Base-by-base conservation (phyloP, 1,284 basidiomycete genomes). In the Cutaneotrichosporon cavernicola region DNA sequence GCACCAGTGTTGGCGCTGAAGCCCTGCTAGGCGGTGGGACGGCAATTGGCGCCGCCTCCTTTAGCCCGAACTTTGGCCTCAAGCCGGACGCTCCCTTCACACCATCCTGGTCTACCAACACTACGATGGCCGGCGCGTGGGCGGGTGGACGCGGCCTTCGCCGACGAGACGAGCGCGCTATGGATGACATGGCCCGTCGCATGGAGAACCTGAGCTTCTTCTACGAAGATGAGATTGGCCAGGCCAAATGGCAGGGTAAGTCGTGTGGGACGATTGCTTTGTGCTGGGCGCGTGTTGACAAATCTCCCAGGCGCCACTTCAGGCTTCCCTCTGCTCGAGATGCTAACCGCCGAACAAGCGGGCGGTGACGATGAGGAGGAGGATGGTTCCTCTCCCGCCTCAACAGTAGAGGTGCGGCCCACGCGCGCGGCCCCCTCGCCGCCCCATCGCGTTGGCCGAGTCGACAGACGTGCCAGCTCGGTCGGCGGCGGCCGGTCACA, bases 321-420 rank as follows among this genome's bases (percentile, higher is more conserved):
- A 2, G 91, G 92, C 16, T 84, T 94, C 2, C 92, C 92, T 2
- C 84, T 94, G 14, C 85, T 94, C 34, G 90, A 93, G 73, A 80
- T 91, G 9, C 82, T 95, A 32, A 80, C 80, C 1, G 74, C 76
- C 9, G 85, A 91, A 26, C 90, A 91, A 55, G 49, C 47, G 16
- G 70, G 70, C 18, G 59, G 52, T 8, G 65, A 57, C 7, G 22
- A 62, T 53, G 46, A 63, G 50, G 21, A 60, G 50, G 58, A 60
- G 36, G 58, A 60, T 22, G 30, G 32, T 4, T 38, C 36, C 13
- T 60, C 58, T 10, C 58, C 58, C 5, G 50, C 58, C 18, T 51
- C 58, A 26, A 26, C 26, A 32, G 43, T 60, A 16, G 58, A 31
- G 10, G 38, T 60, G 53, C 49, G 11, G 11, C 30, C n/a, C 51